Evolutionary conservation across 257 asterid genomes (phyloP).

Genomic region (Primulina huaijiensis): DNA sequence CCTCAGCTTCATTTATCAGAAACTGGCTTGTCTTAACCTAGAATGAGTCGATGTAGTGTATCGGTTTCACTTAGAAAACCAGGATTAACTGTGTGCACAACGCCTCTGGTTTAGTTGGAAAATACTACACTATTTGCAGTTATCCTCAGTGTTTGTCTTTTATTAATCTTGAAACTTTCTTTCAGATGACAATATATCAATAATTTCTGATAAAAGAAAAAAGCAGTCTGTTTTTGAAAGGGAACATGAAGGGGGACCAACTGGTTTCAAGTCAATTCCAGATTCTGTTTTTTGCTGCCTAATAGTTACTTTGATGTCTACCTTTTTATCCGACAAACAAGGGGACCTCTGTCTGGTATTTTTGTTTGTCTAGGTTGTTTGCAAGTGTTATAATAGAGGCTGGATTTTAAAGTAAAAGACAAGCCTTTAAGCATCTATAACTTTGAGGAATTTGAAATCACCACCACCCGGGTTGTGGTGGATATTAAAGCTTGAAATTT

Average conservation of each 20-base stretch:
- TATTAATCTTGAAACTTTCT: slow-evolving; percentile 18
- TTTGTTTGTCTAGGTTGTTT: slow-evolving; percentile 48
- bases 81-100: not conserved
- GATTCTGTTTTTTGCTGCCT: slow-evolving; percentile 38
- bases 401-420: slow-evolving; percentile 38
- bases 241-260: slow-evolving; percentile 54
- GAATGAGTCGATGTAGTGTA: not conserved
- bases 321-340: slow-evolving; percentile 48
- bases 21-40: no score
- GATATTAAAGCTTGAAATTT: slow-evolving; percentile 38
- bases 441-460: slow-evolving; percentile 22
- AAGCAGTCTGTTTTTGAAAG: slow-evolving; percentile 22
- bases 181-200: not conserved
- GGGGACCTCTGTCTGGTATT: slow-evolving; percentile 81
- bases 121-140: slow-evolving; percentile 4
- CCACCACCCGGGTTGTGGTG: slow-evolving; percentile 50
- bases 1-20: no score
- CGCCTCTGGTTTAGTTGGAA: not conserved
- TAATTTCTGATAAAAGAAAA: not conserved
- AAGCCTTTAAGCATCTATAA: slow-evolving; percentile 25
- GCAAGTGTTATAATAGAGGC: slow-evolving; percentile 34
- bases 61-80: not conserved
- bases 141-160: not conserved
- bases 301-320: slow-evolving; percentile 36
- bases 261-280: slow-evolving; percentile 45